Evolutionary conservation across 495 filamentous ascomycete species (phyloP), one percentile per base, ranked within the genome.

Genomic region (Xylaria bambusicola): DNA sequence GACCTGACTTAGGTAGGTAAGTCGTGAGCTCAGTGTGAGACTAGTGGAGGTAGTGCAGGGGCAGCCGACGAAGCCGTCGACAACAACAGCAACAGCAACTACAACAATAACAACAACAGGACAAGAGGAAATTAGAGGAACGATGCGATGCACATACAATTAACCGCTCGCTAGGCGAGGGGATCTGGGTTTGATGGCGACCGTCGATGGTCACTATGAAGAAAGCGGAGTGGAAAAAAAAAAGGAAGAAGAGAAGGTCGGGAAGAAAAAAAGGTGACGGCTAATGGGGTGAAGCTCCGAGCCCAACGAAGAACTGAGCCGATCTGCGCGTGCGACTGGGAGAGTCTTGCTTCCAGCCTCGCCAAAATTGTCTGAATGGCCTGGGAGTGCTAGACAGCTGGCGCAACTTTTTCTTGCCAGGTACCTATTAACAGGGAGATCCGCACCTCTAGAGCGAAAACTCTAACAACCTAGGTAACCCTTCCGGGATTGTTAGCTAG

Each of bases 181-280:
- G 9, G 9, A 35, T 5, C 48, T 26, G 23, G 33, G 56, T 52
- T 58, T 49, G 60, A 56, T 47, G 62, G 46, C 62, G 61, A 50
- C 47, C 58, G 48, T 31, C 27, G 61, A 62, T 56, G 54, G 41
- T 51, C 64, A 62, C 55, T 63, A 75, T 71, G 58, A 66, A 64
- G 63, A 66, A 70, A 57, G 56, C 56, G 64, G 51, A 65, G 47
- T 59, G 62, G 69, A 62, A 65, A 49, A 12, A 42, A 69, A 64
- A 53, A 58, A 58, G 60, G 61, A 66, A 62, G 65, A 48, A 12
- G 36, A 69, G 66, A 50, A 56, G 55, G 55, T 33, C 29, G 62
- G 62, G 69, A 61, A 66, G 51, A 13, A 40, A 68, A 65, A 52
- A 58, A 57, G 56, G 6, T 13, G 33, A 24, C 40, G n/a, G 20